Base-by-base conservation (phyloP, 352 stramenopile genomes). In the Elongisporangium senticosum region DNA sequence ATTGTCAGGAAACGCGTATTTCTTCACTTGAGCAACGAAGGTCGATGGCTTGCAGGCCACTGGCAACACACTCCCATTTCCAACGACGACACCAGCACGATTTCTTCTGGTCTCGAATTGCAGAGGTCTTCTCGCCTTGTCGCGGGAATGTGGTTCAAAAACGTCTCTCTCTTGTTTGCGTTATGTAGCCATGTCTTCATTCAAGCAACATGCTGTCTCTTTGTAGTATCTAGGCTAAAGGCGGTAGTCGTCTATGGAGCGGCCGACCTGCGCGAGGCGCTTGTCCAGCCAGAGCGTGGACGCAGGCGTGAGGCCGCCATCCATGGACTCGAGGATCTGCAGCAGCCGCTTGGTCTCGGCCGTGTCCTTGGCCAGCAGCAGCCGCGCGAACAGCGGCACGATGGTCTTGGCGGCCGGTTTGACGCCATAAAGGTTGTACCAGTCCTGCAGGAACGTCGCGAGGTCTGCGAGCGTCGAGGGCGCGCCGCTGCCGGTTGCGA, bases 361-460 rank as follows among this genome's bases (percentile, higher is more conserved):
- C 17, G 79, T 56, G 60, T 91, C 79, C 47, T 71, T 72, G 2
- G 61, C 57, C 20, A 73, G 62, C 26, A 92, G 50, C 56, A 92
- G 65, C 4, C 72, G 72, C 59, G 81, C 79, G 24, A 91, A 60
- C 40, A 95, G 60, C 4, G 81, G 83, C 47, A 92, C 79, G 55
- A 90, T 67, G 7, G 85, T 95, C 74, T 92, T 93, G 21, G 74
- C 77, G 7, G 75, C 59, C 0, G 85, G 83, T 24, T 76, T 70
- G 49, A 93, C 76, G 53, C 79, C 65, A 55, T 89, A 84, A 40
- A 91, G 61, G 59, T 93, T 95, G 74, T 93, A 85, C 85, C 83
- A 93, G 64, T 93, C 83, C 59, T 93, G 82, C n/a, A 95, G 62
- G 61, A 95, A 95, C 17, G 64, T 72, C 24, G 77, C 62, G 51